Evolutionary conservation across 306 rosid species (phyloP), one percentile per base, ranked within the genome.

Genomic region (Lablab purpureus): DNA sequence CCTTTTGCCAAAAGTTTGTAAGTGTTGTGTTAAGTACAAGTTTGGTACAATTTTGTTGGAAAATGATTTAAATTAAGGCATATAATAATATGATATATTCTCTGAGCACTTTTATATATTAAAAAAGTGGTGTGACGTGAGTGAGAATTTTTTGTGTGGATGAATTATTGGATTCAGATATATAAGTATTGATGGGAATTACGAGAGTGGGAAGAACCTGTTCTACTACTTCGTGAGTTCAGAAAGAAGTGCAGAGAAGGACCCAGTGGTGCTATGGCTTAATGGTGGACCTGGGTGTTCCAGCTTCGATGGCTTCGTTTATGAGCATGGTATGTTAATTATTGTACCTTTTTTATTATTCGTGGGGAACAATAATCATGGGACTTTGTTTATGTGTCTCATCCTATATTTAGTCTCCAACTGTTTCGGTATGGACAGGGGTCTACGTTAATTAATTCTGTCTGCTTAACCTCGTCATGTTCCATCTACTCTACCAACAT

Each of bases 211-310:
- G 68, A 90, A 73, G 88, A 94, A 90, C 50, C 77, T 91, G 81
- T 91, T 87, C 72, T 94, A 94, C 64, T 91, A 94, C 70, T 90
- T 94, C 2, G 89, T 90, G 17, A 87, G 84, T 67, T 94, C 98
- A 4, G 97, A 91, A 74, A 77, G 92, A 50, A 87, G 83, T 54
- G 89, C 97, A 13, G 56, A 71, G 2, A 79, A 85, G 73, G 98
- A 94, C 87, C 97, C 98, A 1, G 84, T 94, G 79, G 97, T 90
- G 82, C 85, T 94, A 13, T 94, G 98, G 98, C 84, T 93, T 49
- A 93, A 91, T 73, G 98, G 98, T 51, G 98, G 98, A 66, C 98
- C 98, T 5, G 98, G 97, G 4, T 93, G 98, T 62, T 93, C 98
- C 43, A 91, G 98, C 87, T 85, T 94, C 18, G 98, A 94, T 88